These are phyloP conservation scores for Fagopyrum esculentum DNA, from an alignment of 148 eudicot genomes.

Conservation along the genomic window DNA sequence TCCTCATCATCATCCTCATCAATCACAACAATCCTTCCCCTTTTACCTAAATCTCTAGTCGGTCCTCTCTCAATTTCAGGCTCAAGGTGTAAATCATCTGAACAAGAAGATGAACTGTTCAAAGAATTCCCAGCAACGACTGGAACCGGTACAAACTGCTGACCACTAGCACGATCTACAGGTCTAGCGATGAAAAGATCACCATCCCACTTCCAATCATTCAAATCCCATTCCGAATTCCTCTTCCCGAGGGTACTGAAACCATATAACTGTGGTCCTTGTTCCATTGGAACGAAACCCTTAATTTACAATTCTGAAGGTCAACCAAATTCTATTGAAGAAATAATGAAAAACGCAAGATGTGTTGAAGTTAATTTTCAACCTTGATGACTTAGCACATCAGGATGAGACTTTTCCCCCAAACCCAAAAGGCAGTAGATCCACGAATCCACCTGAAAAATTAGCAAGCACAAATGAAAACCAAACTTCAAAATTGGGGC, in stretches of 20 bases:
- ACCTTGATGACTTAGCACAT: not conserved
- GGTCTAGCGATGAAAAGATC: conserved; percentile 60
- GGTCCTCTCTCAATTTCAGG: conserved; percentile 42
- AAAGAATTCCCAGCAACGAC: conserved; percentile 22
- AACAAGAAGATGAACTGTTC: conserved; percentile 42
- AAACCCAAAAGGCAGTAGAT: not conserved
- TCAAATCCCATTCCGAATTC: conserved; percentile 68
- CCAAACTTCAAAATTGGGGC: not conserved
- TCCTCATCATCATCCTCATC: conserved; percentile 38
- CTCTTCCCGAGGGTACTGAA: conserved; percentile 38
- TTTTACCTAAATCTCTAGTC: not conserved
- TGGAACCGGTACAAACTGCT: conserved; percentile 19
- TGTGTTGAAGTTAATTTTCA: not conserved
- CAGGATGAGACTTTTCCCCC: not conserved
- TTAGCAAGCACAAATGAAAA: not conserved
- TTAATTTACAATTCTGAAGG: not conserved
- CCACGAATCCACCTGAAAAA: not conserved
- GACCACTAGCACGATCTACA: conserved; percentile 22
- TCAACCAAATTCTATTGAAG: not conserved
- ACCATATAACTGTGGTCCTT: conserved; percentile 5
- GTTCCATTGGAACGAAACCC: conserved; percentile 1
- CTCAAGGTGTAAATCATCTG: conserved; percentile 34
- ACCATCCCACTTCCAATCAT: conserved; percentile 91
- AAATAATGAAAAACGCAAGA: not conserved
- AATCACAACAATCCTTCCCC: conserved; percentile 35